phyloP scores from a whole-genome alignment of 2,329 filamentous ascomycete species.

The Madurella mycetomatis region DNA sequence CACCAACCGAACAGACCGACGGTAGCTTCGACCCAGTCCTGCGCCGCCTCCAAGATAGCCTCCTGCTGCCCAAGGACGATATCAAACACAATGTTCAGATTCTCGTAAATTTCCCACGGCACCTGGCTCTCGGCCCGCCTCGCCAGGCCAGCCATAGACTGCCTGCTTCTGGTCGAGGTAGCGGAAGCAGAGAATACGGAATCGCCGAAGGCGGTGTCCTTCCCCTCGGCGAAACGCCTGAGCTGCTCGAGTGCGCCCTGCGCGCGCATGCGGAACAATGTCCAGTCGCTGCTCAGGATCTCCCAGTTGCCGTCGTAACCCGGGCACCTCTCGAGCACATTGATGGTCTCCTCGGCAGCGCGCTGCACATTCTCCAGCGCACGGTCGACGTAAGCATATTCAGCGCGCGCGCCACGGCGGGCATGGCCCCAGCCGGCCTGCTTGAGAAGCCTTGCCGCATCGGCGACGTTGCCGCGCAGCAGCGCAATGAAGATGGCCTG shows the following conservation, averaged over 20 bases:
- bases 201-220: slow-evolving; percentile 28
- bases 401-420: slow-evolving; percentile 60
- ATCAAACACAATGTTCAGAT: slow-evolving; percentile 73
- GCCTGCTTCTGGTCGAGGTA: slow-evolving; percentile 38
- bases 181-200: slow-evolving; percentile 33
- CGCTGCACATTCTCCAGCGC: slow-evolving; percentile 75
- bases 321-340: slow-evolving; percentile 70
- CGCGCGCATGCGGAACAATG: slow-evolving; percentile 72
- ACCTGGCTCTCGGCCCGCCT: slow-evolving; percentile 80
- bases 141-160: slow-evolving; percentile 60
- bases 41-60: slow-evolving; percentile 69
- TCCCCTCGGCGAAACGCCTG: slow-evolving; percentile 72
- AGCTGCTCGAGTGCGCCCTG: slow-evolving; percentile 65
- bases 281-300: slow-evolving; percentile 76
- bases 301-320: slow-evolving; percentile 72
- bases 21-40: slow-evolving; percentile 90
- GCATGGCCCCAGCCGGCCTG: slow-evolving; percentile 76
- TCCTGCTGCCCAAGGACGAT: slow-evolving; percentile 72
- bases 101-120: slow-evolving; percentile 87
- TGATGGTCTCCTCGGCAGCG: slow-evolving; percentile 63
- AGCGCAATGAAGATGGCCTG: slow-evolving; percentile 71
- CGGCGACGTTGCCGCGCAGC: slow-evolving; percentile 68
- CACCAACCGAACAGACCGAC: slow-evolving; percentile 85
- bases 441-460: slow-evolving; percentile 63
- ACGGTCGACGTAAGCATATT: slow-evolving; percentile 65